phyloP scores from a whole-genome alignment of 2,329 filamentous ascomycete species.

The Raffaelea ambrosiae region DNA sequence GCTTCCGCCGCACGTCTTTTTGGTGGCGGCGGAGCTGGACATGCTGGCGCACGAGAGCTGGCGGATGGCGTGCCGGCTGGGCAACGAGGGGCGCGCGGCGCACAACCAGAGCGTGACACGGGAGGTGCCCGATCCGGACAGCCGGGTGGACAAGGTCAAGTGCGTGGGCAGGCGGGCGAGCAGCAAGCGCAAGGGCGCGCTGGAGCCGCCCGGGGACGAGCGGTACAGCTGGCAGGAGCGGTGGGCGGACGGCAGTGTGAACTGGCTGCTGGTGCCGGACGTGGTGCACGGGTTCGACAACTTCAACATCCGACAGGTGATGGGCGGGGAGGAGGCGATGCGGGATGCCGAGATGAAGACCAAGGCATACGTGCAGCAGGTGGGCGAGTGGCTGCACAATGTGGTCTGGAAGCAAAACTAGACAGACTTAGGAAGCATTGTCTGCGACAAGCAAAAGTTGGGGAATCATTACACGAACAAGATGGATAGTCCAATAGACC shows the following conservation, averaged over 20 bases:
- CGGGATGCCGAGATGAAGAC: conserved; percentile 22
- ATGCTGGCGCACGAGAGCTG: conserved; percentile 33
- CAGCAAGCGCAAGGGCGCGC: conserved; percentile 15
- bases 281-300: conserved; percentile 31
- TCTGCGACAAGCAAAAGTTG: no score
- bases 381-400: conserved; percentile 17
- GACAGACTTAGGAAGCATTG: no score
- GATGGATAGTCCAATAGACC: no score
- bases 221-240: conserved; percentile 24
- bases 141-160: conserved; percentile 6
- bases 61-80: conserved; percentile 26
- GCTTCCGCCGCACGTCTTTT: conserved; percentile 32
- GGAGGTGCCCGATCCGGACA: conserved; percentile 11
- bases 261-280: conserved; percentile 33
- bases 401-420: conserved; percentile 10
- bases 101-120: conserved; percentile 9
- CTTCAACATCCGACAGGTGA: conserved; percentile 15
- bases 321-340: conserved; percentile 20
- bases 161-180: conserved; percentile 11
- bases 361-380: conserved; percentile 12
- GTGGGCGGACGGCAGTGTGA: conserved; percentile 18
- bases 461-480: no score
- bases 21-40: conserved; percentile 36
- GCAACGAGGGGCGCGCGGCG: conserved; percentile 16
- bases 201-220: conserved; percentile 20